Evolutionary conservation across 208 protist species (phyloP).

Genomic region (Leishmania amazonensis): DNA sequence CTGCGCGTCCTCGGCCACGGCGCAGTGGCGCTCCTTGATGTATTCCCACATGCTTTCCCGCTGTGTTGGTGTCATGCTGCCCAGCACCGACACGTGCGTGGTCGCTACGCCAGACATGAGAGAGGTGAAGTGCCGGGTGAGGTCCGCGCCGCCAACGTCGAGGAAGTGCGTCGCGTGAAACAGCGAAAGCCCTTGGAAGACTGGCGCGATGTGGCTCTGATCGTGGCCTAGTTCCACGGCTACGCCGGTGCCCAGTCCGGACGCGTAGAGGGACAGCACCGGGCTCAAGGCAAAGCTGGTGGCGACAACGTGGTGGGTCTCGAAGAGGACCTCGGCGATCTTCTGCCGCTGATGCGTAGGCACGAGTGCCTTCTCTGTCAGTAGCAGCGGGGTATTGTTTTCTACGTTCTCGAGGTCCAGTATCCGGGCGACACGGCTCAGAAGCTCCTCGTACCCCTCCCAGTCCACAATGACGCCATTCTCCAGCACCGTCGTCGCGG

Average conservation of each 20-base stretch:
- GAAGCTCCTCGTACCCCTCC: conserved; percentile 85
- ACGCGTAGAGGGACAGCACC: conserved; percentile 89
- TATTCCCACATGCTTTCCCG: conserved; percentile 69
- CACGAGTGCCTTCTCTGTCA: conserved; percentile 90
- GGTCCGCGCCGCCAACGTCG: conserved; percentile 75
- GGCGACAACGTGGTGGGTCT: conserved; percentile 69
- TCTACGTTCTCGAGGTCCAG: conserved; percentile 60
- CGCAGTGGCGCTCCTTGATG: conserved; percentile 88
- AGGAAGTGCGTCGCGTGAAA: conserved; percentile 92
- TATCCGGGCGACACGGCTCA: conserved; percentile 73
- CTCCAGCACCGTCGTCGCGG: conserved; percentile 39
- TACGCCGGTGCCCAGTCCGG: conserved; percentile 83
- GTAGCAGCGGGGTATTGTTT: conserved; percentile 71
- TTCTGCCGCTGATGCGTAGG: conserved; percentile 81
- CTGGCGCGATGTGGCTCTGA: conserved; percentile 97
- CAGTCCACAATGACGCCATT: conserved; percentile 79
- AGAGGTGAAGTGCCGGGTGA: conserved; percentile 57
- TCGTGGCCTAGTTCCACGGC: conserved; percentile 97
- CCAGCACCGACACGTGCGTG: conserved; percentile 37
- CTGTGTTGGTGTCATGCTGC: conserved; percentile 41
- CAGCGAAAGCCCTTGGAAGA: conserved; percentile 97
- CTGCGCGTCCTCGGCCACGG: conserved; percentile 38
- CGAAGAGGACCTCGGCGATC: conserved; percentile 89
- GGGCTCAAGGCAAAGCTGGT: conserved; percentile 79
- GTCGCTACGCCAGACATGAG: conserved; percentile 19